These are phyloP conservation scores for Pelargonium cotyledonis DNA, from an alignment of 441 rosid species.

Conservation along the genomic window DNA sequence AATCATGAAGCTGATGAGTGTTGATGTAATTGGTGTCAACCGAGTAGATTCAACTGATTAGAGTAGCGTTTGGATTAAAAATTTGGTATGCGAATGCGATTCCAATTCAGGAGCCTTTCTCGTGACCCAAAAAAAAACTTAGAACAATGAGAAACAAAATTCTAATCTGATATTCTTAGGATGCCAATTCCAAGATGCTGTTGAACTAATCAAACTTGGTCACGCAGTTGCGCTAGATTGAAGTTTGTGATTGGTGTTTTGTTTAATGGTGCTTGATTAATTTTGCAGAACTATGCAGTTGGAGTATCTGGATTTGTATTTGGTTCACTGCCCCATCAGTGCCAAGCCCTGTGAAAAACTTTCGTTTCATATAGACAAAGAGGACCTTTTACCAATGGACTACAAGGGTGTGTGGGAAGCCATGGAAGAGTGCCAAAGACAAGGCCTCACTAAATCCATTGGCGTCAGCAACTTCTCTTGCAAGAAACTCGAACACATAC, in stretches of 20 bases:
- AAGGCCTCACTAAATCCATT: constrained; percentile 20
- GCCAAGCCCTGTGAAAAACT: neutral
- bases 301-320: constrained; percentile 24
- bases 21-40: too few relatives aligned
- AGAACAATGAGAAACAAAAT: too few relatives aligned
- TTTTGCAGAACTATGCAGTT: constrained; percentile 15
- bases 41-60: too few relatives aligned
- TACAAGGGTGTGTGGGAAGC: constrained; percentile 22
- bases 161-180: too few relatives aligned
- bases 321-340: constrained; percentile 23
- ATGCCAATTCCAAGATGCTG: too few relatives aligned
- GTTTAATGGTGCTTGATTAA: neutral
- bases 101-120: too few relatives aligned
- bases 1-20: too few relatives aligned
- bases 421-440: constrained; percentile 19
- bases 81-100: too few relatives aligned
- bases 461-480: constrained; percentile 29
- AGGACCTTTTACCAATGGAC: constrained; percentile 18
- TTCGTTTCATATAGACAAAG: constrained; percentile 3
- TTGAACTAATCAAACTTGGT: too few relatives aligned
- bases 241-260: neutral
- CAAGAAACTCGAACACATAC: constrained; percentile 20
- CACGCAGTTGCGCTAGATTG: too few relatives aligned
- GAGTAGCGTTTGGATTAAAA: too few relatives aligned
- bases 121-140: too few relatives aligned